Base-by-base conservation (phyloP, 2,329 filamentous ascomycete genomes). In the Aspergillus fructus region DNA sequence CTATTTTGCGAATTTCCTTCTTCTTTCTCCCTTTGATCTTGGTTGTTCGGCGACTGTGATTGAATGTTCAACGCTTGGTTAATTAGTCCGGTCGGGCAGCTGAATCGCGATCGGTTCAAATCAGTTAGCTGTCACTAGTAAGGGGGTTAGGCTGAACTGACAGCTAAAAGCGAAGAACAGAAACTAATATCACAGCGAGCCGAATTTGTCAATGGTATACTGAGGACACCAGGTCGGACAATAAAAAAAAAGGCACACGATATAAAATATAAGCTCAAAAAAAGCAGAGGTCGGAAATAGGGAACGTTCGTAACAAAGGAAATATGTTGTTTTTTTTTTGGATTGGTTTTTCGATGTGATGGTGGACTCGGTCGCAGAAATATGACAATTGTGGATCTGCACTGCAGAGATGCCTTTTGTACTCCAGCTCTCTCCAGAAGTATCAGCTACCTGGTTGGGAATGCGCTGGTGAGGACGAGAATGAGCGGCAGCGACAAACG, bases 381-480 rank as follows among this genome's bases (percentile, higher is more conserved):
- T 53, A 55, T 24, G 53, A 62, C 52, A 49, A 51, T 46, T 58
- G 62, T 57, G 58, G 64, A 67, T 65, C 70, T 72, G 69, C 70
- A 58, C 69, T 65, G 70, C 69, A 71, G 64, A 65, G 59, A 56
- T 58, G 56, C 49, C 55, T 60, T 49, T 58, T 48, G 62, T 60
- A 56, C 62, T 65, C 60, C 47, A 56, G 43, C 62, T 62, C 62
- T 58, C 60, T 65, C 64, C 61, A 62, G 59, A 54, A 60, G 56
- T 59, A 59, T 63, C 60, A 60, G 62, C 65, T 59, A 56, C 55
- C 62, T 51, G 60, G 57, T 61, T 59, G 53, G 59, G 61, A 60
- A 63, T 66, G 66, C 61, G 65, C 63, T 65, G 62, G 52, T 57
- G 63, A 60, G 39, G 54, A 46, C 42, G 49, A 41, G 55, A 59